These are phyloP conservation scores for Mariannaea elegans DNA, from an alignment of 2,329 filamentous ascomycete species.

Conservation along the genomic window DNA sequence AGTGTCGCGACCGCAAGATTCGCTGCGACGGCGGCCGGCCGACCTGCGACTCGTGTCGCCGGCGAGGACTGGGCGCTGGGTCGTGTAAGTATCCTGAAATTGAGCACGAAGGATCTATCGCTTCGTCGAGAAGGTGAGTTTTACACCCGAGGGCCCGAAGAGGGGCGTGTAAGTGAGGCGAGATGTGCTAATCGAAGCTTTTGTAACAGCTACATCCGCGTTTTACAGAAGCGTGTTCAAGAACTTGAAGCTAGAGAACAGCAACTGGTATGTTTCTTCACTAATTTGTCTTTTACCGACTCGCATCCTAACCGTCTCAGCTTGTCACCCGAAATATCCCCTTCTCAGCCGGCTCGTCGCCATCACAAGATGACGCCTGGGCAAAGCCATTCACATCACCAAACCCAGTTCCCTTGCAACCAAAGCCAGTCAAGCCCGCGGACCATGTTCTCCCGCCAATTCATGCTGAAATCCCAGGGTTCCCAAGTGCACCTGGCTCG, in stretches of 20 bases:
- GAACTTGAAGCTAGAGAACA: conserved; percentile 40
- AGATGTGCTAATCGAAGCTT: not conserved
- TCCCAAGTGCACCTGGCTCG: conserved; percentile 24
- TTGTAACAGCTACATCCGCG: conserved; percentile 37
- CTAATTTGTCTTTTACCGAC: not conserved
- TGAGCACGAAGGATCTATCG: conserved; percentile 41
- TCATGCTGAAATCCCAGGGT: conserved; percentile 30
- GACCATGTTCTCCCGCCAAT: conserved; percentile 35
- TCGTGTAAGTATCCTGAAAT: conserved; percentile 41
- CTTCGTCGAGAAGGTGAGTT: conserved; percentile 39
- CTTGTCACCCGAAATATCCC: conserved; percentile 25
- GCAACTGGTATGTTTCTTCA: conserved; percentile 32
- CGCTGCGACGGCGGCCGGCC: conserved; percentile 41
- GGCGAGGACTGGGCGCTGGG: conserved; percentile 34
- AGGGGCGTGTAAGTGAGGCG: conserved; percentile 10
- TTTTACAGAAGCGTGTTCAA: conserved; percentile 39
- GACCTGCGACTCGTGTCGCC: conserved; percentile 38
- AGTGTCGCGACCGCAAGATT: conserved; percentile 43
- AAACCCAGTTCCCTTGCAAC: conserved; percentile 26
- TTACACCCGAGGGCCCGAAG: no score
- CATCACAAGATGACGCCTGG: conserved; percentile 35
- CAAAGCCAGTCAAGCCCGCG: conserved; percentile 21
- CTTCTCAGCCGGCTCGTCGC: conserved; percentile 29
- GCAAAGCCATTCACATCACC: conserved; percentile 32
- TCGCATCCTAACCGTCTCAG: conserved; percentile 25